phyloP scores from a whole-genome alignment of 768 basidiomycete genomes.

The Baorangia bicolor region DNA sequence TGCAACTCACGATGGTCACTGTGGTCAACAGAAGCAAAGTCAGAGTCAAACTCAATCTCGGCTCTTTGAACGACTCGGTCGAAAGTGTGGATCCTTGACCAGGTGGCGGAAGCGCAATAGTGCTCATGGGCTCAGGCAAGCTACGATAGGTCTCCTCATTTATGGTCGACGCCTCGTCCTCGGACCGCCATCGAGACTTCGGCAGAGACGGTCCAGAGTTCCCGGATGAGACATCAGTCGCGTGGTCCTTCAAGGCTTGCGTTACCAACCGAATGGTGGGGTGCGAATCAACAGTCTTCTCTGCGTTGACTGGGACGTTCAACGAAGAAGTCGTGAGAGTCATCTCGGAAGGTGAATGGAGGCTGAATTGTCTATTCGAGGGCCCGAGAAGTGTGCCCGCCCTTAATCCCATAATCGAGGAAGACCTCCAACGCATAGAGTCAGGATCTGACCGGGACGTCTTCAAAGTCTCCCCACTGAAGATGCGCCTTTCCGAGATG shows the following conservation, averaged over 20 bases:
- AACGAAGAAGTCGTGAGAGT: slow-evolving; percentile 21
- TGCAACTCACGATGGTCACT: slow-evolving; percentile 59
- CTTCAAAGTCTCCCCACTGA: slow-evolving; percentile 25
- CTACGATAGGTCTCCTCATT: background rate
- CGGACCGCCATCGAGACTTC: slow-evolving; percentile 10
- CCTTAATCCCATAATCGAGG: slow-evolving; percentile 12
- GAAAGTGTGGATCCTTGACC: slow-evolving; percentile 15
- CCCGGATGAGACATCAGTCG: background rate
- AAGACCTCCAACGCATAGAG: slow-evolving; percentile 15
- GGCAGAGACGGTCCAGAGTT: slow-evolving; percentile 9
- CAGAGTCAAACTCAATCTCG: slow-evolving; percentile 58
- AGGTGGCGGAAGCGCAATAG: slow-evolving; percentile 15
- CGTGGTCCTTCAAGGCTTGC: slow-evolving; percentile 4
- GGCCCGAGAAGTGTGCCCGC: slow-evolving; percentile 4
- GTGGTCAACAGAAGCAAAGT: slow-evolving; percentile 52
- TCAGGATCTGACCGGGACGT: slow-evolving; percentile 21
- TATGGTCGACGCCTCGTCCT: slow-evolving; percentile 12
- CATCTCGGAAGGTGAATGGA: slow-evolving; percentile 28
- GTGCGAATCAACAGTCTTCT: slow-evolving; percentile 10
- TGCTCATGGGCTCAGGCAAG: slow-evolving; percentile 11
- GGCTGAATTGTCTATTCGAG: slow-evolving; percentile 7
- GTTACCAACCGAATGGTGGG: slow-evolving; percentile 29
- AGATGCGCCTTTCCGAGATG: slow-evolving; percentile 23
- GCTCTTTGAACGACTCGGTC: slow-evolving; percentile 40
- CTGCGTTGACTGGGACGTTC: background rate